Evolutionary conservation across 2,329 filamentous ascomycete species (phyloP), one percentile per base, ranked within the genome.

Genomic region (Leptographium wingfieldii): DNA sequence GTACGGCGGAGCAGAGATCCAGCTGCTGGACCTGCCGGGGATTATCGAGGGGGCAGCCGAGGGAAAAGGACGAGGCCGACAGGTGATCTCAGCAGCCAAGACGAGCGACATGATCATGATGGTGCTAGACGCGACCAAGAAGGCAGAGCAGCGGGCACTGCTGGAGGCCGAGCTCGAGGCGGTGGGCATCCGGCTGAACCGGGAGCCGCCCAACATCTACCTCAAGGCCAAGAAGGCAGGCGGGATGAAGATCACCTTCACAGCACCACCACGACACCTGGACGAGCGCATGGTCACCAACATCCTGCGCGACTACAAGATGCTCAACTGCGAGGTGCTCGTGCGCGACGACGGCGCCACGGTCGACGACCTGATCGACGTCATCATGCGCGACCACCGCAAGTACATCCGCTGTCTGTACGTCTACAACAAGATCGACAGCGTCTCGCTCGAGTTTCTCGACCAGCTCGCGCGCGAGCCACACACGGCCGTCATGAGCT

Each of bases 391-490:
- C 74, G 90, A 96, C 70, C 94, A 99, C 77, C 81, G 94, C 70
- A 99, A 95, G 73, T 99, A 99, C 78, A 96, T 99, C 77, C 84
- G 80, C 71, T 86, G 90, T 70, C 80, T 99, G 38, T 99, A 99
- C 75, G 92, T 97, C 38, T 99, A 99, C 84, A 99, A 99, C 86
- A 99, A 99, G 77, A 95, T 99, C 75, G 94, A 99, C 76, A 87
- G 84, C 71, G 89, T 99, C 62, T 92, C 88, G 51, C 82, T 99
- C 65, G 91, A 96, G 71, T 95, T 95, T 74, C 82, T 99, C 55
- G 89, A 99, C 77, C 85, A 87, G 70, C 80, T 99, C 27, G 94
- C 95, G 5, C 86, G 91, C 62, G 95, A 99, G 74, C 90, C 91
- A 3, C 80, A 97, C 72, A 97, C 95, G 0, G 90, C 88, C 31